Base-by-base conservation (phyloP, 306 rosid genomes). In the Trichosanthes truncata region DNA sequence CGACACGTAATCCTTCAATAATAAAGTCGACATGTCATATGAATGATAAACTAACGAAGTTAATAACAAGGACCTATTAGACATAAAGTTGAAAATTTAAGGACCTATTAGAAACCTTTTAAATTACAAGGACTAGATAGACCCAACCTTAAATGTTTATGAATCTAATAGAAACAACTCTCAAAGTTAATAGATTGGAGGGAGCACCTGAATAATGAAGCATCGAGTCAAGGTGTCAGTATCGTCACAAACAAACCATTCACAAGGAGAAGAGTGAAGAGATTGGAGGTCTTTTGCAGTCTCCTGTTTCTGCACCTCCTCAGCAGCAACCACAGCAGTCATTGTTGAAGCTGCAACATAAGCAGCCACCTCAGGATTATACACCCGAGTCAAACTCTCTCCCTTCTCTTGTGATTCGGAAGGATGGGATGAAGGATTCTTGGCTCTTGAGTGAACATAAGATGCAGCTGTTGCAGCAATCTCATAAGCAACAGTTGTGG, bases 161-260 rank as follows among this genome's bases (percentile, higher is more conserved):
- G 15, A 17, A 63, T 17, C 45, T 15, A 63, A 2, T 17, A 15
- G 13, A 31, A 15, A 17, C 23, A 33, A 63, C 5, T 4, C 45
- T 33, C 5, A 63, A 17, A 33, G 21, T n/a, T 13, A 9, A 60
- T 4, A 13, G 66, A 60, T 60, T 33, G 0, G 38, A 9, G 35
- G 51, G 23, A 51, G 82, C 81, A 91, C 98, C 97, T 95, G 98
- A 89, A 92, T 89, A 40, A 91, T 92, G 59, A 95, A 95, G 86
- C 89, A 93, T 56, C 98, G 89, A 56, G 97, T 93, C 45, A 83
- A 87, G 25, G 91, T 91, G 73, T 86, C 83, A 31, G 87, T 66
- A 83, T 95, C 96, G 80, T 95, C 98, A 79, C 97, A 92, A 57
- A 90, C 80, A 84, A 95, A 95, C 98, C 98, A 95, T 84, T 95